Evolutionary conservation across 306 rosid genomes (phyloP).

Genomic region (Glycine soja): DNA sequence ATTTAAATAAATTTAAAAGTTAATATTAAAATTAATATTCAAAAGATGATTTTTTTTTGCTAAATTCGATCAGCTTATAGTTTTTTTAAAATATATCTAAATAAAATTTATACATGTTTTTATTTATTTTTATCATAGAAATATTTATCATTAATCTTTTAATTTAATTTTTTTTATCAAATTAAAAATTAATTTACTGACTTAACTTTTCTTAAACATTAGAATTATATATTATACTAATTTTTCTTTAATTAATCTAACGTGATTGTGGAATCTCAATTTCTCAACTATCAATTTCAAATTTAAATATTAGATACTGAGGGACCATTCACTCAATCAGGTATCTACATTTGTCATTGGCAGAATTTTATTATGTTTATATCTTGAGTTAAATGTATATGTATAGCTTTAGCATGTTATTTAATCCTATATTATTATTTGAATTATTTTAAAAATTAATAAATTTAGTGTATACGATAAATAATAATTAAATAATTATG

Average conservation of each 20-base stretch:
- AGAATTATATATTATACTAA: no score
- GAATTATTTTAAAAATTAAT: no score
- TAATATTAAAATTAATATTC: background rate
- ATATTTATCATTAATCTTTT: background rate
- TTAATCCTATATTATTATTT: no score
- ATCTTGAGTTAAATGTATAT: background rate
- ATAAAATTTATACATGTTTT: background rate
- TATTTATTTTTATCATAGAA: background rate
- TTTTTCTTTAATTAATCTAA: background rate
- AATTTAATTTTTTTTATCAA: background rate
- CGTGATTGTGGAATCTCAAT: background rate
- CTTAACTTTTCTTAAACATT: background rate
- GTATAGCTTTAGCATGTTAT: no score
- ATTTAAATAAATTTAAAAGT: no score
- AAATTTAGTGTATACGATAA: no score
- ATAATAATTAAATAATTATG: no score
- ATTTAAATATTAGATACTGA: background rate
- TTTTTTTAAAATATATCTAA: background rate
- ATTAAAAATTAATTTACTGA: background rate
- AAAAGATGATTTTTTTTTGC: no score
- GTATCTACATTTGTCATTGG: background rate
- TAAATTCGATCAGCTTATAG: background rate
- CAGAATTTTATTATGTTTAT: background rate
- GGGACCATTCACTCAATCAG: background rate
- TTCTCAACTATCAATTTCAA: background rate